Conservation (phyloP, 164 flowering plant species). For the Houttuynia cordata region DNA sequence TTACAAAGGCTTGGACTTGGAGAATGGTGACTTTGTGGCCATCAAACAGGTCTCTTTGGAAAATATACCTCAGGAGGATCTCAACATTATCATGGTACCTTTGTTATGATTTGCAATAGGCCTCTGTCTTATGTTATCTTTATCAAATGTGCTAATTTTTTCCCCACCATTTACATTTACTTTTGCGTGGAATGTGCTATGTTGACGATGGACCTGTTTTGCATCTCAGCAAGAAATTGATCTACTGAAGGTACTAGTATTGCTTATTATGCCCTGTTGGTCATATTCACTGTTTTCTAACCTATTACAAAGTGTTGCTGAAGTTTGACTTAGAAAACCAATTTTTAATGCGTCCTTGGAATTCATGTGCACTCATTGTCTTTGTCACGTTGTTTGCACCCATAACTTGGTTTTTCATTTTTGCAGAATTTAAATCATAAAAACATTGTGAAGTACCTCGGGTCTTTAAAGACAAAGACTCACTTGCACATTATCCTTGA, state of each 20-base stretch:
- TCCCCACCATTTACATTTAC: too few species aligned
- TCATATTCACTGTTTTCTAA: background rate
- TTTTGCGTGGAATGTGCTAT: too few species aligned
- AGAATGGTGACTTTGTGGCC: slow-evolving; percentile 97
- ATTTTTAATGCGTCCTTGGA: background rate
- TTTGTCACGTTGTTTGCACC: too few species aligned
- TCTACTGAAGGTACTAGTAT: slow-evolving; percentile 61
- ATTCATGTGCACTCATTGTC: background rate
- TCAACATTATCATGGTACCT: slow-evolving; percentile 87
- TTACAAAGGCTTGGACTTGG: slow-evolving; percentile 97
- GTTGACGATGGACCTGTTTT: slow-evolving; percentile 15
- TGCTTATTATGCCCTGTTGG: background rate
- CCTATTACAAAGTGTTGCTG: too few species aligned
- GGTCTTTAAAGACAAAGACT: slow-evolving; percentile 83
- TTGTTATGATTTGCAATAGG: slow-evolving; percentile 7
- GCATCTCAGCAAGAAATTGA: slow-evolving; percentile 92
- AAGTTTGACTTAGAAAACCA: background rate
- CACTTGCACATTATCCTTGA: slow-evolving; percentile 95
- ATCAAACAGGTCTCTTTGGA: slow-evolving; percentile 97
- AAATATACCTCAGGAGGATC: slow-evolving; percentile 95
- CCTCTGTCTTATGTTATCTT: too few species aligned
- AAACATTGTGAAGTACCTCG: slow-evolving; percentile 97
- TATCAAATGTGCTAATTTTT: background rate
- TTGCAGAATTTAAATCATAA: slow-evolving; percentile 93
- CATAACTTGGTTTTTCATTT: background rate